Conservation (phyloP, 208 protist species). For the Lotmaria passim region DNA sequence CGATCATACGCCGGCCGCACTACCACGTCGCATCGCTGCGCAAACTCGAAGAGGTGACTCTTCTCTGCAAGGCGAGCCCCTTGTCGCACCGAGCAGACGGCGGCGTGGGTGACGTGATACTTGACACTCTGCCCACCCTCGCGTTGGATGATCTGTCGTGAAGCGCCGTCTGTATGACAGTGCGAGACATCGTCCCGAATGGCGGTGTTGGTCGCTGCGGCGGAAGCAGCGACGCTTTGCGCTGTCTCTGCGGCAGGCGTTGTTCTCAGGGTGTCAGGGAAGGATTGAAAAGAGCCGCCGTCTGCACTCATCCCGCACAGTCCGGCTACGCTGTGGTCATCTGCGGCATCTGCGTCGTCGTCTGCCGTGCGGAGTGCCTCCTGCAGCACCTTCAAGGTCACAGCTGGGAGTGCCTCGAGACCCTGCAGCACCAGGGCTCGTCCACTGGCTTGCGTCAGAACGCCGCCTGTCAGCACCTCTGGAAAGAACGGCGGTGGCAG, state of each 20-base stretch:
- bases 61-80: constrained; percentile 34
- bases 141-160: constrained; percentile 56
- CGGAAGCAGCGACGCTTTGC: too few relatives aligned
- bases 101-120: constrained; percentile 43
- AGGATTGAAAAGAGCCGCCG: not conserved
- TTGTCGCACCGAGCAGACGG: constrained; percentile 52
- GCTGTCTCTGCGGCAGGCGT: not conserved
- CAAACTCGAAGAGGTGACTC: constrained; percentile 62
- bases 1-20: constrained; percentile 40
- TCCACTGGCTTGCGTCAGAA: constrained; percentile 34
- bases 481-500: constrained; percentile 18
- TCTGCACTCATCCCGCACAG: too few relatives aligned
- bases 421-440: constrained; percentile 41
- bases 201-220: constrained; percentile 11
- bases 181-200: too few relatives aligned
- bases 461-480: constrained; percentile 43
- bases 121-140: constrained; percentile 61
- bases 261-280: not conserved
- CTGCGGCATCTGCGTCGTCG: not conserved
- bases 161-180: too few relatives aligned
- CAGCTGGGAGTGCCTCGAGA: constrained; percentile 36
- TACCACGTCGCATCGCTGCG: constrained; percentile 71
- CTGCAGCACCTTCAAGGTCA: constrained; percentile 49
- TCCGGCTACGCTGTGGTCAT: not conserved
- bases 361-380: constrained; percentile 27